Conservation (phyloP, 202 grass and related monocot genomes). For the Brachypodium distachyon region DNA sequence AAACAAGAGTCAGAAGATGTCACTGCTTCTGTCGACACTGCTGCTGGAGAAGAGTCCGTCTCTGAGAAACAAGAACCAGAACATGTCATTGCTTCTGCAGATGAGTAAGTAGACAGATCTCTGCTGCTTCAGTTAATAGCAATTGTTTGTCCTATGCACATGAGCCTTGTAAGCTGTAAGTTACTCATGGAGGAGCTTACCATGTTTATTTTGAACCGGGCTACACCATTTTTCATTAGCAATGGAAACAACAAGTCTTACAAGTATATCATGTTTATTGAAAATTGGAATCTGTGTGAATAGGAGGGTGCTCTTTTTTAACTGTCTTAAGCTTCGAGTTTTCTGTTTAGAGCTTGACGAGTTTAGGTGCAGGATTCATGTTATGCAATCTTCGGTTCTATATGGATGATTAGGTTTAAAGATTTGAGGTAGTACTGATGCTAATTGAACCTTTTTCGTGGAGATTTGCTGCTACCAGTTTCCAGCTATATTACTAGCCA, state of each 20-base stretch:
- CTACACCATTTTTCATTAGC: too few species aligned
- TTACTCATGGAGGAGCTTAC: not conserved
- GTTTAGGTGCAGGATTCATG: not conserved
- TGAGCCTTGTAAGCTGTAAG: too few species aligned
- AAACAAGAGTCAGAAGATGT: slow-evolving; percentile 7
- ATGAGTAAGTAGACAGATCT: slow-evolving; percentile 24
- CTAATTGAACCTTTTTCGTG: not conserved
- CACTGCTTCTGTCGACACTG: not conserved
- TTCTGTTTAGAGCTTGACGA: not conserved
- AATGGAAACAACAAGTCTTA: too few species aligned
- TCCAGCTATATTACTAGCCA: not conserved
- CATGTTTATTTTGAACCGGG: not conserved
- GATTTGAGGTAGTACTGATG: not conserved
- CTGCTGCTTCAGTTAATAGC: not conserved
- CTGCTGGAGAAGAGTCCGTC: not conserved
- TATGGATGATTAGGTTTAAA: not conserved
- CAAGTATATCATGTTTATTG: not conserved
- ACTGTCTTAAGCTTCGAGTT: not conserved
- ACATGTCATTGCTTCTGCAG: too few species aligned
- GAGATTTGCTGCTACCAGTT: not conserved
- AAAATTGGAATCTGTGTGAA: not conserved
- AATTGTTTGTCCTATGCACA: not conserved
- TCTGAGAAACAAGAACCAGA: not conserved
- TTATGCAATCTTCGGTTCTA: not conserved
- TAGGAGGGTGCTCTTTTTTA: not conserved